These are phyloP conservation scores for Hemileia vastatrix DNA, from an alignment of 1,284 basidiomycete species.

Conservation along the genomic window DNA sequence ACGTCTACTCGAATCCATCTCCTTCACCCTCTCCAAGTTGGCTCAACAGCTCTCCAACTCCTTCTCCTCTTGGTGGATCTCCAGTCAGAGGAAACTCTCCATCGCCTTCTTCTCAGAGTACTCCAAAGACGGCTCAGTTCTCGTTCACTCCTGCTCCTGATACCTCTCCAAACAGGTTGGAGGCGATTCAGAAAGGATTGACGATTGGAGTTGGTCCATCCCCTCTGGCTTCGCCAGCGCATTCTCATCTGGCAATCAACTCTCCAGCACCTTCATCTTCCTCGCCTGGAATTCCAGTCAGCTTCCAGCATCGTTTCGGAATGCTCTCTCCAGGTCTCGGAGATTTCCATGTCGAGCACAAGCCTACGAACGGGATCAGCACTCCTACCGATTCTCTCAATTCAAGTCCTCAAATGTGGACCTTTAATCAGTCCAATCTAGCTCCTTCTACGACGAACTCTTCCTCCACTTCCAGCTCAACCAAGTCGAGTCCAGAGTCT, in stretches of 20 bases:
- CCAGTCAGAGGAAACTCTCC: no score
- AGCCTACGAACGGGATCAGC: slow-evolving; percentile 21
- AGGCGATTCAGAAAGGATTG: neutral
- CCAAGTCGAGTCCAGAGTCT: slow-evolving; percentile 19
- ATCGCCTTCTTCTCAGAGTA: no score
- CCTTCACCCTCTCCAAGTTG: no score
- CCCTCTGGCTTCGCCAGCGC: neutral
- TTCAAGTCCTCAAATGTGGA: slow-evolving; percentile 19
- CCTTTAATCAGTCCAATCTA: neutral
- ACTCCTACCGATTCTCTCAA: slow-evolving; percentile 27
- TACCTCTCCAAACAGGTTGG: neutral
- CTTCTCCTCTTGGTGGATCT: no score
- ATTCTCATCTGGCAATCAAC: neutral
- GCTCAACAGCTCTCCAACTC: no score
- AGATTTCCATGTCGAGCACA: slow-evolving; percentile 31
- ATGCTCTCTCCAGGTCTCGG: slow-evolving; percentile 37
- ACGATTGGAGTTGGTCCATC: neutral
- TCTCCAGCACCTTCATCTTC: neutral
- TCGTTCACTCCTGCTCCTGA: no score
- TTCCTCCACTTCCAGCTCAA: slow-evolving; percentile 12
- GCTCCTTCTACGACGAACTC: slow-evolving; percentile 15
- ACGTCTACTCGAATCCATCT: no score
- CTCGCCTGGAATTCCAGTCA: slow-evolving; percentile 8
- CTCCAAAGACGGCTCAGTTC: no score
- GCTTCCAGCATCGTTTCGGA: slow-evolving; percentile 30